Conservation (phyloP, 306 rosid species). For the Pyrus communis region DNA sequence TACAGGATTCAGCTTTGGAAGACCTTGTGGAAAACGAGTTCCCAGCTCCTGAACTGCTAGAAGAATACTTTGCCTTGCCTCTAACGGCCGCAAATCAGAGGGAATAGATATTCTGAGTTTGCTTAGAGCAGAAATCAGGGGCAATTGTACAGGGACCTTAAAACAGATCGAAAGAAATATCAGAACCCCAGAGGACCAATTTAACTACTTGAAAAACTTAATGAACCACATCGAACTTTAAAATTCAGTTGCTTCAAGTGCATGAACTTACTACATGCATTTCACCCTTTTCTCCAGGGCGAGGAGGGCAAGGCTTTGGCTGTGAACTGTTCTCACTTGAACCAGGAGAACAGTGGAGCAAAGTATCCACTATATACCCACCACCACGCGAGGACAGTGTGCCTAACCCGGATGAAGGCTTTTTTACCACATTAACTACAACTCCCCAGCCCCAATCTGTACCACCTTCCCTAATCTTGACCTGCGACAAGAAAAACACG, state of each 20-base stretch:
- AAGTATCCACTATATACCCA: slow-evolving; percentile 85
- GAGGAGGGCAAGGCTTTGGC: slow-evolving; percentile 93
- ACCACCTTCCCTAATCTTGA: slow-evolving; percentile 90
- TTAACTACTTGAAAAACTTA: neutral
- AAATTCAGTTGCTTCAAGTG: neutral
- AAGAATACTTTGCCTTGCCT: slow-evolving; percentile 89
- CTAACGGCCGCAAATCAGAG: slow-evolving; percentile 89
- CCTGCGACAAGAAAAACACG: slow-evolving; percentile 30
- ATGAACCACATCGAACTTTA: neutral
- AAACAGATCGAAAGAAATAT: slow-evolving; percentile 13
- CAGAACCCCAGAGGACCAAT: slow-evolving; percentile 7
- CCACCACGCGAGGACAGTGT: slow-evolving; percentile 38
- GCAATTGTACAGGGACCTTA: slow-evolving; percentile 97
- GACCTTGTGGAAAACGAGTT: slow-evolving; percentile 85
- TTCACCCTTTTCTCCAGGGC: slow-evolving; percentile 96
- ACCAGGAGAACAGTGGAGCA: slow-evolving; percentile 84
- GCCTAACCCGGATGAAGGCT: slow-evolving; percentile 46
- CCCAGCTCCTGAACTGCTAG: slow-evolving; percentile 87
- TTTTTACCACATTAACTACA: slow-evolving; percentile 88
- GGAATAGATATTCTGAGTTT: slow-evolving; percentile 77
- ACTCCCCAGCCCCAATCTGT: slow-evolving; percentile 99
- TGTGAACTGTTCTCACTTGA: slow-evolving; percentile 67
- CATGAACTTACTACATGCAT: slow-evolving; percentile 87
- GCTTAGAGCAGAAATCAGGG: slow-evolving; percentile 73
- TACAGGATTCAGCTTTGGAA: slow-evolving; percentile 93